Conservation (phyloP, 257 asterid species). For the Primulina huaijiensis region DNA sequence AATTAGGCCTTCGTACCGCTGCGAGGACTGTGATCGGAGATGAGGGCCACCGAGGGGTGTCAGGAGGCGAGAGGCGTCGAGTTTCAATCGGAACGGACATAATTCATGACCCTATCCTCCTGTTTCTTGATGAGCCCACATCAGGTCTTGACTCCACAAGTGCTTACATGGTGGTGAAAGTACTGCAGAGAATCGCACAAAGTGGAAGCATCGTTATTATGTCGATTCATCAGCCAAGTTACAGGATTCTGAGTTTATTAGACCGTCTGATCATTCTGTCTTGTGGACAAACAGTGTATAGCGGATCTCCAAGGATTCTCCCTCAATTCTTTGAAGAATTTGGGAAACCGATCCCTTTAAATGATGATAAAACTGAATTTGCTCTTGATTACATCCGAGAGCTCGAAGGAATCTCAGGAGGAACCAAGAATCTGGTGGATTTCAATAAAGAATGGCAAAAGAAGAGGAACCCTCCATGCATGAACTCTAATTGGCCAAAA, state of each 20-base stretch:
- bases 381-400: constrained; percentile 43
- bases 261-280: constrained; percentile 38
- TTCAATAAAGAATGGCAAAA: constrained; percentile 33
- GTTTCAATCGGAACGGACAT: constrained; percentile 47
- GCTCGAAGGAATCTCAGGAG: constrained; percentile 31
- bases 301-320: constrained; percentile 32
- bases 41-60: constrained; percentile 44
- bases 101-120: constrained; percentile 43
- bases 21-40: constrained; percentile 36
- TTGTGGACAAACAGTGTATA: constrained; percentile 37
- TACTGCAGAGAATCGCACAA: constrained; percentile 41
- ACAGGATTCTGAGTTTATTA: constrained; percentile 37
- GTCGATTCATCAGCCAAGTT: constrained; percentile 53
- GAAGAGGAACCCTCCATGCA: background rate
- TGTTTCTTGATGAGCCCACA: constrained; percentile 51
- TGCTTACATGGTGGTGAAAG: constrained; percentile 45
- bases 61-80: constrained; percentile 47
- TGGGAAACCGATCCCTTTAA: constrained; percentile 42
- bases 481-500: background rate
- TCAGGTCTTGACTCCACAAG: constrained; percentile 52
- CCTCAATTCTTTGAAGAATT: constrained; percentile 33
- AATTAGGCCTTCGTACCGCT: constrained; percentile 34
- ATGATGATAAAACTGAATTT: constrained; percentile 38
- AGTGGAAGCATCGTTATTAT: constrained; percentile 49
- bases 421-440: constrained; percentile 36